Evolutionary conservation across 768 basidiomycete species (phyloP).

Genomic region (Mycena olivaceomarginata): DNA sequence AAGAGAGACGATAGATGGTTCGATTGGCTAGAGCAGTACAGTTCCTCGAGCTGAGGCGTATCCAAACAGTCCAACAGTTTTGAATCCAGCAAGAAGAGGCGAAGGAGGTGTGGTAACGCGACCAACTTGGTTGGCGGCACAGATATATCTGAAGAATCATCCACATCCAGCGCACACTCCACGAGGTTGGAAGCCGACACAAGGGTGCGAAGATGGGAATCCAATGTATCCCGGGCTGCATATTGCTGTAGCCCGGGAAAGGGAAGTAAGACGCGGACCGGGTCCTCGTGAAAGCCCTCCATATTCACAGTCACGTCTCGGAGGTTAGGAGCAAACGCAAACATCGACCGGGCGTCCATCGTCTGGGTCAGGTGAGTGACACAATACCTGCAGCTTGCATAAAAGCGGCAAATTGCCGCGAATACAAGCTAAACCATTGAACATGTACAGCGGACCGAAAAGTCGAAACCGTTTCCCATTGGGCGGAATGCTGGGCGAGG

Average conservation of each 20-base stretch:
- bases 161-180: slow-evolving; percentile 13
- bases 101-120: slow-evolving; percentile 14
- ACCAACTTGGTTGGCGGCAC: background rate
- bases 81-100: background rate
- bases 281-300: too few relatives aligned
- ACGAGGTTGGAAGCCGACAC: slow-evolving; percentile 13
- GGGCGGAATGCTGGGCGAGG: slow-evolving; percentile 12
- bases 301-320: background rate
- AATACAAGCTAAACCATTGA: background rate
- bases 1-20: slow-evolving; percentile 7
- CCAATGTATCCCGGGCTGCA: slow-evolving; percentile 6
- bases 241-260: slow-evolving; percentile 10
- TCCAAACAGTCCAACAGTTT: slow-evolving; percentile 15
- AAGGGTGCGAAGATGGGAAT: background rate
- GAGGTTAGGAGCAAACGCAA: slow-evolving; percentile 7
- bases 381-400: background rate
- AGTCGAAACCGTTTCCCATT: slow-evolving; percentile 16
- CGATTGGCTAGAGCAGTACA: slow-evolving; percentile 9
- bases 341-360: background rate
- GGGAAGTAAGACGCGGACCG: background rate
- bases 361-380: too few relatives aligned
- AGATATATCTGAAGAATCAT: background rate
- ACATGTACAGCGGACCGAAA: background rate
- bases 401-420: slow-evolving; percentile 17
- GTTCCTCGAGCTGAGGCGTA: slow-evolving; percentile 18